phyloP scores from a whole-genome alignment of 2,329 filamentous ascomycete genomes.

The Sordariomycetes sp. region DNA sequence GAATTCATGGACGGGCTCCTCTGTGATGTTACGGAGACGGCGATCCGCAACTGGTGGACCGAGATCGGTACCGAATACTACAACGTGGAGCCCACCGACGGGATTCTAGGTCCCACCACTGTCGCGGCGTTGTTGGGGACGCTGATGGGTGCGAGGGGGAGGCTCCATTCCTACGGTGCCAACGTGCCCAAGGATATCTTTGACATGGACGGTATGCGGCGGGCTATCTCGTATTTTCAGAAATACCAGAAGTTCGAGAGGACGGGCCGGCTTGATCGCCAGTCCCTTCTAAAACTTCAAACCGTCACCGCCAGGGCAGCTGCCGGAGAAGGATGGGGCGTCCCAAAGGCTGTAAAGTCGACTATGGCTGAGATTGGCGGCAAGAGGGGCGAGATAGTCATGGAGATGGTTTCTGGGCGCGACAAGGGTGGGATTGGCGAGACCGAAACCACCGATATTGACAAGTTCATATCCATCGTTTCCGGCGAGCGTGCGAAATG shows the following conservation, averaged over 20 bases:
- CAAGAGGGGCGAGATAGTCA: conserved; percentile 87
- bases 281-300: conserved; percentile 73
- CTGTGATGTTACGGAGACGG: conserved; percentile 85
- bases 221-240: conserved; percentile 80
- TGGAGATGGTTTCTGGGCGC: conserved; percentile 81
- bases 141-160: conserved; percentile 80
- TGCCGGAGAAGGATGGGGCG: conserved; percentile 79
- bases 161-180: conserved; percentile 73
- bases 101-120: conserved; percentile 83
- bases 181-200: conserved; percentile 87
- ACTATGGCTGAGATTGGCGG: conserved; percentile 89
- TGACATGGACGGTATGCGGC: conserved; percentile 71
- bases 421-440: conserved; percentile 88
- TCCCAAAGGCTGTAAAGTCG: conserved; percentile 89
- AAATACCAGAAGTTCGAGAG: conserved; percentile 74
- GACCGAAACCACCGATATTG: conserved; percentile 84
- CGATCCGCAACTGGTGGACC: conserved; percentile 91
- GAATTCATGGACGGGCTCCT: conserved; percentile 87
- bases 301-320: conserved; percentile 82
- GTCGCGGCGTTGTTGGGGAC: conserved; percentile 81
- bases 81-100: conserved; percentile 85
- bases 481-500: conserved; percentile 81
- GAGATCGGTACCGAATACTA: conserved; percentile 88
- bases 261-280: conserved; percentile 69
- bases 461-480: conserved; percentile 67